These are phyloP conservation scores for Colletotrichum sp. DNA, from an alignment of 2,329 filamentous ascomycete genomes.

Conservation along the genomic window DNA sequence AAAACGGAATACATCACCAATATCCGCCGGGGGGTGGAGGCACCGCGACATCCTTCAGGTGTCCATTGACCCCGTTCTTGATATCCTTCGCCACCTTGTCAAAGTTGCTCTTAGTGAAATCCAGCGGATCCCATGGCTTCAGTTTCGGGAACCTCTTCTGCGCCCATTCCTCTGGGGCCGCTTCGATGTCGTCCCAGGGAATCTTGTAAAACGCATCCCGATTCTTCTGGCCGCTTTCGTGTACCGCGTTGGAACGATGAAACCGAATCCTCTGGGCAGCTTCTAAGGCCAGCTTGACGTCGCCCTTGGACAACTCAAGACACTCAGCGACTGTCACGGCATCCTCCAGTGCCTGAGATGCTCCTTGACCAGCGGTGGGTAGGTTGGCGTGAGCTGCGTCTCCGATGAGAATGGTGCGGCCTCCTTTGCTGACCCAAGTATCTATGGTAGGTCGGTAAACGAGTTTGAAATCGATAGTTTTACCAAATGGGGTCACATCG, in stretches of 20 bases:
- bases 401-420: neutral
- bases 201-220: neutral
- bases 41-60: neutral
- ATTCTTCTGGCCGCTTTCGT: neutral
- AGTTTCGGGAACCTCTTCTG: neutral
- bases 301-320: conserved; percentile 6
- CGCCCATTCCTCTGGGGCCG: neutral
- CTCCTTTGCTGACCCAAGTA: neutral
- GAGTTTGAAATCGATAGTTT: neutral
- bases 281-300: conserved; percentile 44
- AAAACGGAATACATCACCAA: neutral
- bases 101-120: neutral
- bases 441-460: neutral
- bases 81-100: neutral
- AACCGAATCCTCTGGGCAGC: conserved; percentile 52
- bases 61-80: neutral
- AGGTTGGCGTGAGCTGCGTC: neutral
- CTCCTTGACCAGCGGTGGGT: neutral
- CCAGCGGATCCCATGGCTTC: neutral
- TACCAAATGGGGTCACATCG: neutral
- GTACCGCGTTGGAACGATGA: conserved; percentile 34
- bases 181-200: neutral
- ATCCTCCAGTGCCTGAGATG: neutral
- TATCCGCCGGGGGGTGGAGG: neutral
- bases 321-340: neutral